These are phyloP conservation scores for Lasiosphaeria ovina DNA, from an alignment of 495 filamentous ascomycete genomes.

Conservation along the genomic window DNA sequence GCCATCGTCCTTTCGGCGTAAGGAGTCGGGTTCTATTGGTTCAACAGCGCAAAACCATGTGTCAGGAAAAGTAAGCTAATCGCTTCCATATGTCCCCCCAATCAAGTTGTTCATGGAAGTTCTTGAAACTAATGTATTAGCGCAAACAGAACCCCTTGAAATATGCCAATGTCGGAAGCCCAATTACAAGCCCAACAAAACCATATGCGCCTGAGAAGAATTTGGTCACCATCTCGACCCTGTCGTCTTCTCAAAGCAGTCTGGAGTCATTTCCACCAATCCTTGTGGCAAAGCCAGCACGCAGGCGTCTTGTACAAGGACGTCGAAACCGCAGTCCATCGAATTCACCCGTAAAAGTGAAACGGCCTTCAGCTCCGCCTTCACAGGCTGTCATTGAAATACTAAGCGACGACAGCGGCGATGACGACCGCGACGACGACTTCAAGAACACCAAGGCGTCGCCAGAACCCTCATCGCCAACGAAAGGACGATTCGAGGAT, in stretches of 20 bases:
- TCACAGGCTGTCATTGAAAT: conserved; percentile 23
- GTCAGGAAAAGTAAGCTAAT: background rate
- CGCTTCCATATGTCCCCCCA: background rate
- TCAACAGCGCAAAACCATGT: background rate
- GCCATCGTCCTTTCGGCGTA: conserved; percentile 59
- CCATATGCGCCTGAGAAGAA: conserved; percentile 23
- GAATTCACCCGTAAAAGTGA: conserved; percentile 19
- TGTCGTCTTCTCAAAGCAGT: conserved; percentile 17
- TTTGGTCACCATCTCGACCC: conserved; percentile 19
- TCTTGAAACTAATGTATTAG: background rate
- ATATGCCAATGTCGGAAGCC: conserved; percentile 13
- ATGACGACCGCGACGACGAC: conserved; percentile 27
- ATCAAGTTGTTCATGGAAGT: background rate
- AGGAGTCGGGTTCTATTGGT: conserved; percentile 18
- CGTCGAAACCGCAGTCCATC: conserved; percentile 23
- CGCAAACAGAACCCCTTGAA: conserved; percentile 8
- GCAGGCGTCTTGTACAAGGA: conserved; percentile 32
- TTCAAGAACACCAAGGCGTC: conserved; percentile 18
- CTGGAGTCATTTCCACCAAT: conserved; percentile 16
- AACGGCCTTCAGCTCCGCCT: background rate
- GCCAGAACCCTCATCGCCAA: conserved; percentile 15
- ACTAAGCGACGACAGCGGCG: conserved; percentile 31
- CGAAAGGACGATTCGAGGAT: conserved; percentile 10
- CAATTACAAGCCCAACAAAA: conserved; percentile 20
- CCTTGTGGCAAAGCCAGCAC: conserved; percentile 17